Evolutionary conservation across 2,329 filamentous ascomycete genomes (phyloP).

Genomic region (Verticillium albo-atrum): DNA sequence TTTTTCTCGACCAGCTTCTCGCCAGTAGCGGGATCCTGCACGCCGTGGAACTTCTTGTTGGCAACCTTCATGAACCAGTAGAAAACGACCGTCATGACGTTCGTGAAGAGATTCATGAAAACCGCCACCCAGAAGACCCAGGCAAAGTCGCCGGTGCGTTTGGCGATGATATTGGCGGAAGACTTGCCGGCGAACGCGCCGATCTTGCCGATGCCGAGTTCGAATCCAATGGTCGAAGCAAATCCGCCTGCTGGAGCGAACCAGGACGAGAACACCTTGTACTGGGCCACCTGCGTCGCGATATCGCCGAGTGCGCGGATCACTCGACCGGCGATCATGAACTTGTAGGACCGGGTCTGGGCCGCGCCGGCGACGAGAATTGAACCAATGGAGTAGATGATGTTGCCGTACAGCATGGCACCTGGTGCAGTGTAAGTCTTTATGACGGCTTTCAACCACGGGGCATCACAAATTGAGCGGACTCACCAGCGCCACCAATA

Average conservation of each 20-base stretch:
- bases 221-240: slow-evolving; percentile 55
- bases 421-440: slow-evolving; percentile 18
- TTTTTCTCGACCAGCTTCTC: slow-evolving; percentile 55
- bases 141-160: slow-evolving; percentile 52
- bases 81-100: slow-evolving; percentile 46
- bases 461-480: too few species aligned
- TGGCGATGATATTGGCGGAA: slow-evolving; percentile 54
- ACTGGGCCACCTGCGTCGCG: slow-evolving; percentile 59
- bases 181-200: slow-evolving; percentile 57
- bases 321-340: slow-evolving; percentile 56
- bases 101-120: slow-evolving; percentile 61
- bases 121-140: slow-evolving; percentile 60
- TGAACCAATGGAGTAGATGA: slow-evolving; percentile 51
- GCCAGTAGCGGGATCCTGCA: slow-evolving; percentile 50
- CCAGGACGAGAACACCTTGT: slow-evolving; percentile 62
- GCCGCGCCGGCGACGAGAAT: slow-evolving; percentile 56
- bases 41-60: slow-evolving; percentile 39
- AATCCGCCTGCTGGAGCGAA: slow-evolving; percentile 59
- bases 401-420: slow-evolving; percentile 57
- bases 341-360: slow-evolving; percentile 50
- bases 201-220: slow-evolving; percentile 57
- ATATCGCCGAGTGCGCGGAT: slow-evolving; percentile 56
- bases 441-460: too few species aligned
- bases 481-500: slow-evolving; percentile 49
- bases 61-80: slow-evolving; percentile 51